Percentiles rank a stretch among this genome's conserved stretches.
These are phyloP conservation scores for Colletotrichum tanaceti DNA, from an alignment of 2,329 filamentous ascomycete genomes.

Conservation along the genomic window DNA sequence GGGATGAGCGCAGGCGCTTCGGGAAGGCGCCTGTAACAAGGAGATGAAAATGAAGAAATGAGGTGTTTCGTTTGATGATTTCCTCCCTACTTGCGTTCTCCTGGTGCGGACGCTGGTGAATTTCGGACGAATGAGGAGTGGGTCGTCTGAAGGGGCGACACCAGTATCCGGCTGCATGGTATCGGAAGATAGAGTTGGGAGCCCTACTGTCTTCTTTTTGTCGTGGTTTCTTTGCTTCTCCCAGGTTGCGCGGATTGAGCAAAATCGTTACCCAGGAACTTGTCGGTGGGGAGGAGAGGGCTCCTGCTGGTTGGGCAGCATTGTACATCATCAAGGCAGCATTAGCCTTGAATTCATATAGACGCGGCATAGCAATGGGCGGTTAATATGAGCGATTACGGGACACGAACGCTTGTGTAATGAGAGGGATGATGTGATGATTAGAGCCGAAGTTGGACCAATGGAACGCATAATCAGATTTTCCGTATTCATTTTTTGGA, in stretches of 20 bases:
- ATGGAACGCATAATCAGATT: neutral
- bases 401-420: neutral
- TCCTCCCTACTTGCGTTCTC: too few relatives aligned
- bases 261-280: too few relatives aligned
- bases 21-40: neutral
- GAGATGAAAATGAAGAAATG: neutral
- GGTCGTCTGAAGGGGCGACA: neutral
- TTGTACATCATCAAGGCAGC: neutral
- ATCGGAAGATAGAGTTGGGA: too few relatives aligned
- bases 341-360: neutral
- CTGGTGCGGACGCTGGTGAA: neutral
- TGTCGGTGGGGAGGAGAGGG: neutral
- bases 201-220: neutral
- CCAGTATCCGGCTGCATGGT: neutral
- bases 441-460: neutral
- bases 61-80: neutral
- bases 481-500: neutral
- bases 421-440: neutral
- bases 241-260: too few relatives aligned
- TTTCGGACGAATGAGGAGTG: neutral
- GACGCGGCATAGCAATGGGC: too few relatives aligned
- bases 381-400: neutral
- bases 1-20: neutral
- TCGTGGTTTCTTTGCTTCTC: neutral
- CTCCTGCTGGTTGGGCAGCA: neutral